Conservation (phyloP, 129 eudicot genomes). For the Apium graveolens region DNA sequence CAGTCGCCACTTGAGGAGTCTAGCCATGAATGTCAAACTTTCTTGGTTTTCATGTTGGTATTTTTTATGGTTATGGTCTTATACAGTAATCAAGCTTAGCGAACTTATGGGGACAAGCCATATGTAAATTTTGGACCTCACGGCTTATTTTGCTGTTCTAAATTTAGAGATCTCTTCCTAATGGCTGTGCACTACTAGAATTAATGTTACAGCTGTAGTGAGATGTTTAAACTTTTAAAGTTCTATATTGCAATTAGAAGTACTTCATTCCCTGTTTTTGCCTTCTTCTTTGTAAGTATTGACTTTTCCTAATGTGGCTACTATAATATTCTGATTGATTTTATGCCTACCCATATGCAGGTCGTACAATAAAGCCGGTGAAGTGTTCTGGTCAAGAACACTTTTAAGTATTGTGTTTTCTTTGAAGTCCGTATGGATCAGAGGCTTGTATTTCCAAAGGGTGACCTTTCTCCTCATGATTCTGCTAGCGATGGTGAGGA, state of each 20-base stretch:
- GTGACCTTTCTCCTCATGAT: constrained; percentile 51
- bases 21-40: not conserved
- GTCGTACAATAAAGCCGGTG: not conserved
- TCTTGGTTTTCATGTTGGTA: not conserved
- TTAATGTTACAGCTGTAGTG: not conserved
- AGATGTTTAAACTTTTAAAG: not conserved
- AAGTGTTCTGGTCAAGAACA: not conserved
- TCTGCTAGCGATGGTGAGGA: constrained; percentile 66
- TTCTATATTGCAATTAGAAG: not conserved
- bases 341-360: not conserved
- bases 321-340: not conserved
- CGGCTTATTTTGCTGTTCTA: not conserved
- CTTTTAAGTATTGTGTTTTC: not conserved
- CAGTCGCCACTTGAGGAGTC: not conserved
- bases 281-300: not conserved
- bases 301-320: not conserved
- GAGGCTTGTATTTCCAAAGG: constrained; percentile 50
- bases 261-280: not conserved
- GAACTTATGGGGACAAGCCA: not conserved
- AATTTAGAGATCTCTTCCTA: not conserved
- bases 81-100: not conserved
- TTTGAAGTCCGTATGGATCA: constrained; percentile 50
- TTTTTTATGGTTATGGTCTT: too few relatives aligned
- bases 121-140: not conserved
- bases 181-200: not conserved